A percentile compares a stretch with the other conserved stretches of the same genome.
Conservation (phyloP, 495 filamentous ascomycete genomes). For the Lophiostoma macrostomum region DNA sequence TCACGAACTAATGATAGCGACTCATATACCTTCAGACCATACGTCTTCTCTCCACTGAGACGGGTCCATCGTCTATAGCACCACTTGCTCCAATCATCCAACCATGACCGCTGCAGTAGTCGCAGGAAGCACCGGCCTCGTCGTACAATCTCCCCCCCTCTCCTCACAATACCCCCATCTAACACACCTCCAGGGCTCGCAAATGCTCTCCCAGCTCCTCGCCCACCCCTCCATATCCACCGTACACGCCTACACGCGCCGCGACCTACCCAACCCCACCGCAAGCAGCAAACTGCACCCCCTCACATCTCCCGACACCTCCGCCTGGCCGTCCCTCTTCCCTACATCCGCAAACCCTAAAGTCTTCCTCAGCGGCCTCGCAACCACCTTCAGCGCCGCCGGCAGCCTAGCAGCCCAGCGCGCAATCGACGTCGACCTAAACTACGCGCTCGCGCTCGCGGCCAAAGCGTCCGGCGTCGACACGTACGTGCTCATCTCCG, state of each 20-base stretch:
- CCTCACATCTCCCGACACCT: slow-evolving; percentile 33
- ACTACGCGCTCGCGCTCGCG: slow-evolving; percentile 47
- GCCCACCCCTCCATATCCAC: slow-evolving; percentile 32
- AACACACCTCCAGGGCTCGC: slow-evolving; percentile 33
- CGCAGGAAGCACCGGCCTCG: slow-evolving; percentile 42
- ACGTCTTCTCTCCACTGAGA: too few relatives aligned
- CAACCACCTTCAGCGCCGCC: slow-evolving; percentile 47
- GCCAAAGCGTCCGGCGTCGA: slow-evolving; percentile 51
- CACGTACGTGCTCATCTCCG: slow-evolving; percentile 50
- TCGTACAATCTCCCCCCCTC: slow-evolving; percentile 28
- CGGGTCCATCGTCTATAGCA: neutral
- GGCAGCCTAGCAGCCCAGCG: slow-evolving; percentile 50
- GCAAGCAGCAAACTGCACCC: slow-evolving; percentile 33
- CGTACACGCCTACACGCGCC: slow-evolving; percentile 40
- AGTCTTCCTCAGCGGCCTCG: slow-evolving; percentile 50
- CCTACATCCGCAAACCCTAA: slow-evolving; percentile 34
- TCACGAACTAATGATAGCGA: too few relatives aligned
- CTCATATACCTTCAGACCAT: too few relatives aligned
- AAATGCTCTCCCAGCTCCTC: slow-evolving; percentile 41
- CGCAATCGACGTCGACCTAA: slow-evolving; percentile 52
- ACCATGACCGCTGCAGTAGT: slow-evolving; percentile 37
- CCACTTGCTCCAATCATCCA: neutral
- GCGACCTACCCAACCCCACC: slow-evolving; percentile 32
- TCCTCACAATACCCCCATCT: neutral
- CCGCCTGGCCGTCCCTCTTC: slow-evolving; percentile 40